Conservation (phyloP, 179 eudicot genomes). For the Corrigiola litoralis region DNA sequence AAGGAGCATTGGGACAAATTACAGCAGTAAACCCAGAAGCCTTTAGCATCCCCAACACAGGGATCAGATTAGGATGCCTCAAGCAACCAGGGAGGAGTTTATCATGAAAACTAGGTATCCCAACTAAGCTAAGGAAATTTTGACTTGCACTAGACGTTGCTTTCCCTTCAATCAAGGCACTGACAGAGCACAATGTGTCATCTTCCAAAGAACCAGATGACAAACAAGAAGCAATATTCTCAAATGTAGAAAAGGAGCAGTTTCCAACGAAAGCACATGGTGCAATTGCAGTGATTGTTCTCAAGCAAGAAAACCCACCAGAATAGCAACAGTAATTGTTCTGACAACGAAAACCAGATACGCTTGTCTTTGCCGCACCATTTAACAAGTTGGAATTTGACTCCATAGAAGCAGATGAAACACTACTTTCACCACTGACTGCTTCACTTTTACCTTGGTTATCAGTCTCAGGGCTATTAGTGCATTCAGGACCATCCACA, state of each 20-base stretch:
- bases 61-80: slow-evolving; percentile 89
- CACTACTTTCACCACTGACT: slow-evolving; percentile 18
- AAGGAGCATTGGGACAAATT: slow-evolving; percentile 63
- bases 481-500: slow-evolving; percentile 27
- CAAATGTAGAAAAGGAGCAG: slow-evolving; percentile 43
- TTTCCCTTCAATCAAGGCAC: slow-evolving; percentile 65
- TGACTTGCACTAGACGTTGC: slow-evolving; percentile 40
- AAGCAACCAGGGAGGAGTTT: slow-evolving; percentile 70
- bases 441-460: slow-evolving; percentile 12
- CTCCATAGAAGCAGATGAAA: slow-evolving; percentile 18
- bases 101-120: slow-evolving; percentile 72
- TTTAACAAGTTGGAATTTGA: slow-evolving; percentile 18
- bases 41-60: slow-evolving; percentile 69
- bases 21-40: slow-evolving; percentile 35
- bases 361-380: slow-evolving; percentile 29
- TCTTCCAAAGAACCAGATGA: slow-evolving; percentile 60
- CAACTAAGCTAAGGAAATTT: slow-evolving; percentile 67
- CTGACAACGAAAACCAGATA: slow-evolving; percentile 24
- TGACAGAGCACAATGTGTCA: slow-evolving; percentile 54
- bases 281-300: slow-evolving; percentile 68
- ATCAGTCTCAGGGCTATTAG: not conserved
- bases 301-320: slow-evolving; percentile 54
- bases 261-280: slow-evolving; percentile 62
- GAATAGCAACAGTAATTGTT: slow-evolving; percentile 41
- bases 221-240: slow-evolving; percentile 42